Percentiles rank a stretch among this genome's conserved stretches.
These are phyloP conservation scores for Capronia coronata DNA, from an alignment of 2,329 filamentous ascomycete species.

Conservation along the genomic window DNA sequence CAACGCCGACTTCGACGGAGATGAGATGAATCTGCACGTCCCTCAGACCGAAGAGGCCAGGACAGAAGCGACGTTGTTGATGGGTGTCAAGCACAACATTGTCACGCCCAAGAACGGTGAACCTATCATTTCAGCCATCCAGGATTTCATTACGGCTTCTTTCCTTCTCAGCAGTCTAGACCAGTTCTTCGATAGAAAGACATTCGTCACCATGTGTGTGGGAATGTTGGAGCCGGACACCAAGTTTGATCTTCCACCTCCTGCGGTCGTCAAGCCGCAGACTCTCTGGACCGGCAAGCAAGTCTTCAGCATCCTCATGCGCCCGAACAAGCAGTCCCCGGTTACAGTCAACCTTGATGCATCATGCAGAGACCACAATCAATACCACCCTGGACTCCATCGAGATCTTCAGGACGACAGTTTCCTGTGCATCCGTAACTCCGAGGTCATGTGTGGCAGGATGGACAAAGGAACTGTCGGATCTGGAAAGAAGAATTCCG, in stretches of 20 bases:
- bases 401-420: slow-evolving; percentile 61
- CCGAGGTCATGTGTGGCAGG: slow-evolving; percentile 90
- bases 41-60: slow-evolving; percentile 96
- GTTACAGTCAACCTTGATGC: slow-evolving; percentile 90
- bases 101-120: slow-evolving; percentile 96
- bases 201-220: slow-evolving; percentile 82
- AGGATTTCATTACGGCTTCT: slow-evolving; percentile 96
- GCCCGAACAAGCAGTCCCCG: slow-evolving; percentile 74
- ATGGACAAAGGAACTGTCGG: slow-evolving; percentile 99
- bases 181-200: slow-evolving; percentile 79
- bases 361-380: slow-evolving; percentile 70
- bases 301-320: slow-evolving; percentile 85
- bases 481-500: slow-evolving; percentile 91
- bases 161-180: slow-evolving; percentile 90
- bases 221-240: slow-evolving; percentile 84
- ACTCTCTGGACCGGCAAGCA: slow-evolving; percentile 96
- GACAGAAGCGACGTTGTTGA: slow-evolving; percentile 88
- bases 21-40: slow-evolving; percentile 98
- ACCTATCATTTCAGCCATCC: slow-evolving; percentile 96
- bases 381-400: slow-evolving; percentile 62
- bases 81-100: slow-evolving; percentile 96
- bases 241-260: slow-evolving; percentile 76
- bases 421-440: slow-evolving; percentile 90
- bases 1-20: slow-evolving; percentile 97
- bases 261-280: slow-evolving; percentile 77